A percentile compares a stretch with the other conserved stretches of the same genome.
Conservation (phyloP, 805 yeast genomes). For the Candida piceae region DNA sequence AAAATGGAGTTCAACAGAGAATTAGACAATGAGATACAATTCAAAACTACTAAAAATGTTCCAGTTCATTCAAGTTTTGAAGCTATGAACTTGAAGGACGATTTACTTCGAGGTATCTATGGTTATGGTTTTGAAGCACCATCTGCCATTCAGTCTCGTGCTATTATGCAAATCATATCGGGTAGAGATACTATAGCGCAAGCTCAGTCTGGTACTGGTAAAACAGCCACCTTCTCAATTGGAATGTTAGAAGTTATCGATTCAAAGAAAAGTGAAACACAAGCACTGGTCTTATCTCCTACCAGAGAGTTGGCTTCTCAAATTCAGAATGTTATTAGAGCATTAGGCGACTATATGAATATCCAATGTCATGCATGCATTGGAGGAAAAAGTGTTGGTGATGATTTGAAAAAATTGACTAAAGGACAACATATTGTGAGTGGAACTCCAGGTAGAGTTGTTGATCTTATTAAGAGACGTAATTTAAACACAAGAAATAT, state of each 20-base stretch:
- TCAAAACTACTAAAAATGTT: conserved; percentile 57
- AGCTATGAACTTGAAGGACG: conserved; percentile 67
- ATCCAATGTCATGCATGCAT: conserved; percentile 93
- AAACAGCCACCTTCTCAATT: conserved; percentile 84
- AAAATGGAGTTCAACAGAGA: conserved; percentile 57
- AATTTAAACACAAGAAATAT: conserved; percentile 74
- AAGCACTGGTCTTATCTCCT: conserved; percentile 93
- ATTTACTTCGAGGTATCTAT: conserved; percentile 58
- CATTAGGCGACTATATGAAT: conserved; percentile 87
- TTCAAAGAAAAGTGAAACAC: conserved; percentile 65
- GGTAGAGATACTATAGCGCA: conserved; percentile 76
- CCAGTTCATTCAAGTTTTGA: conserved; percentile 55
- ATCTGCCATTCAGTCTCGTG: conserved; percentile 77
- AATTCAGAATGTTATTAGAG: conserved; percentile 88
- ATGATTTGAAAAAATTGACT: conserved; percentile 79
- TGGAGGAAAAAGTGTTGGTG: conserved; percentile 90
- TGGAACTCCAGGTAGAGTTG: conserved; percentile 98
- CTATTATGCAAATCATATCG: conserved; percentile 70
- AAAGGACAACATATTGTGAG: conserved; percentile 90
- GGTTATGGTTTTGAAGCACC: conserved; percentile 81
- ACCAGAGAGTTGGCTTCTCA: conserved; percentile 97
- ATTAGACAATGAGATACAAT: conserved; percentile 53
- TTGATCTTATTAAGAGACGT: conserved; percentile 91
- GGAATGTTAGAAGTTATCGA: conserved; percentile 60
- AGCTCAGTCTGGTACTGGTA: conserved; percentile 89